These are phyloP conservation scores for Paramyrothecium sp. DNA, from an alignment of 2,329 filamentous ascomycete species.

Conservation along the genomic window DNA sequence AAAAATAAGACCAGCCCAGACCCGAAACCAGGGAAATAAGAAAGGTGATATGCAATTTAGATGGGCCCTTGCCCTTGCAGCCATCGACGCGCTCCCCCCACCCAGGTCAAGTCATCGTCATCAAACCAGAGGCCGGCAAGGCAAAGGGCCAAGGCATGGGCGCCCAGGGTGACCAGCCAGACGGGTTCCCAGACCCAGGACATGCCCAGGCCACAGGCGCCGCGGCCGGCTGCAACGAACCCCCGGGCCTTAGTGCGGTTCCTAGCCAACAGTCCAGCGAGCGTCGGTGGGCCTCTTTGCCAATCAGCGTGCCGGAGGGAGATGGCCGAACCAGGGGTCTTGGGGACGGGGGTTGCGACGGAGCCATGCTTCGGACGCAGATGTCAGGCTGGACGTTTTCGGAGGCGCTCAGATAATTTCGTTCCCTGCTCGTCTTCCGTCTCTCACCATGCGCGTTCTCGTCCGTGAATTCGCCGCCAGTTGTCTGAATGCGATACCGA, in stretches of 20 bases:
- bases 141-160: neutral
- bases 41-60: too few species aligned
- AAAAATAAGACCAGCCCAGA: too few species aligned
- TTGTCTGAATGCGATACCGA: too few species aligned
- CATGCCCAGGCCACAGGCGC: neutral
- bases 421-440: too few species aligned
- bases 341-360: too few species aligned
- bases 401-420: too few species aligned
- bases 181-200: neutral
- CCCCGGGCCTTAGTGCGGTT: neutral
- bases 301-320: neutral
- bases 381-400: neutral
- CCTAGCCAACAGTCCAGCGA: neutral
- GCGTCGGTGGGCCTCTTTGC: neutral
- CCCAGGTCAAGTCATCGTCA: neutral
- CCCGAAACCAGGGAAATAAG: too few species aligned
- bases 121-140: neutral
- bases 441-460: too few species aligned
- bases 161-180: too few species aligned
- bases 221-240: neutral
- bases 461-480: too few species aligned
- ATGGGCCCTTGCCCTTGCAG: neutral
- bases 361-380: neutral
- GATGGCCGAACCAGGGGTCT: neutral
- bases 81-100: neutral